Conservation (phyloP, 2,329 filamentous ascomycete species). For the Neofusicoccum sp. region DNA sequence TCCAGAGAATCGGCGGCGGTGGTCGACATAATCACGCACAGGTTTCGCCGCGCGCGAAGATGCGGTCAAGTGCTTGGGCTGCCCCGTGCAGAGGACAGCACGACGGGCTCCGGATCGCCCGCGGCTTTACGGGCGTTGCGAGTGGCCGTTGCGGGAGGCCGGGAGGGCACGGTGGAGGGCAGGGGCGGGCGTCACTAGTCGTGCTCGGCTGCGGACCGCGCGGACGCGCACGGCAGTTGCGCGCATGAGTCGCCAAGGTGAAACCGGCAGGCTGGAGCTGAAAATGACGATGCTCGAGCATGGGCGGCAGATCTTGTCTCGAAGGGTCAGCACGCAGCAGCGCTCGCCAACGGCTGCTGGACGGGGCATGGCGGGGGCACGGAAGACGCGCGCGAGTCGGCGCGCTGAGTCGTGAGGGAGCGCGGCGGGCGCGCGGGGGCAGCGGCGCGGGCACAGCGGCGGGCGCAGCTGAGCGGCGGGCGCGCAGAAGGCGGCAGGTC, state of each 20-base stretch:
- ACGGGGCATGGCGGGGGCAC: constrained; percentile 8
- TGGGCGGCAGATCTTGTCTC: constrained; percentile 6
- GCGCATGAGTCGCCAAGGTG: constrained; percentile 7
- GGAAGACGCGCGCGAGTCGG: neutral
- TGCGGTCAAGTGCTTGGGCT: constrained; percentile 13
- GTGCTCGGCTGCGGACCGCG: constrained; percentile 11
- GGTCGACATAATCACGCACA: constrained; percentile 5
- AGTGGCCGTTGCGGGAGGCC: neutral
- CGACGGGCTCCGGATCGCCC: constrained; percentile 12
- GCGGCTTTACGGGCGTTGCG: neutral
- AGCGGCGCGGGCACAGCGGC: neutral
- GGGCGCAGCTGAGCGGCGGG: no score
- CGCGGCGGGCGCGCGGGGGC: neutral
- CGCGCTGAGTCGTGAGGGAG: constrained; percentile 9
- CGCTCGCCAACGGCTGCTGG: constrained; percentile 12
- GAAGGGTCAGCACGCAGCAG: neutral
- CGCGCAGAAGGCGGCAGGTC: no score
- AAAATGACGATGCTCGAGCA: constrained; percentile 16
- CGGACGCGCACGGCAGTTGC: neutral
- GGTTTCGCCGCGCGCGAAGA: constrained; percentile 9
- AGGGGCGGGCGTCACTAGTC: neutral
- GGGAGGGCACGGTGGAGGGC: neutral
- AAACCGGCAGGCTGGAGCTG: constrained; percentile 10
- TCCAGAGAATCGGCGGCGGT: neutral
- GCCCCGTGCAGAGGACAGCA: constrained; percentile 10